Evolutionary conservation across 306 rosid genomes (phyloP), one percentile per base, ranked within the genome.

Genomic region (Cicer cuneatum): DNA sequence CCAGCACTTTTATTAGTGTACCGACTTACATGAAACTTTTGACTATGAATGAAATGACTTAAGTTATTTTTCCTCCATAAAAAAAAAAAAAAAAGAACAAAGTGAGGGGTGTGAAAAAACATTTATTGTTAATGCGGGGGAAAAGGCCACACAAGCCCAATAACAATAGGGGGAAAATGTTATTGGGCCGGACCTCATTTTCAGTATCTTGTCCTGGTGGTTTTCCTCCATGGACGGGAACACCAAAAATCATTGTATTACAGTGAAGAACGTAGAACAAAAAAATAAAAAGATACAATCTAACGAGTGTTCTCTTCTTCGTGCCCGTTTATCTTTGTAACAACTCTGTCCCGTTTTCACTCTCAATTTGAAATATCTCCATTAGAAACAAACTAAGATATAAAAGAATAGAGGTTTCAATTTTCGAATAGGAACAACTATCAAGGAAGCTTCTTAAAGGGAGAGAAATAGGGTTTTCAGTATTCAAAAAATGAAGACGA

Each of bases 401-500:
- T 2, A 7, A 7, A 7, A n/a, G 16, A 8, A 5, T 8, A 11
- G 14, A 66, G 74, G 8, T 58, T 69, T 60, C 76, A 41, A 59
- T 48, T 69, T 77, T 13, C 47, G 15, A 48, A 69, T 63, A 77
- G 29, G 39, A 69, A 41, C 12, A 33, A 33, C 35, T 56, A 11
- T 6, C 39, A 61, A 38, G 8, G 46, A 66, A 59, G 77, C 47
- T 70, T 61, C 38, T 51, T 52, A 43, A 14, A 66, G 77, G 54
- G 37, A 59, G 53, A 47, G 68, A 75, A 60, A 39, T 69, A 59
- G 68, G 56, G 46, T 39, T 69, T 69, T 62, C 53, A 56, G 48
- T 75, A 7, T 83, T 64, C 14, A 2, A 87, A 69, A 66, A 15
- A 92, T 91, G 98, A 93, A 93, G 93, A 93, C 98, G 58, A 93